Evolutionary conservation across 2,329 filamentous ascomycete species (phyloP).

Genomic region (Thelonectria olida): DNA sequence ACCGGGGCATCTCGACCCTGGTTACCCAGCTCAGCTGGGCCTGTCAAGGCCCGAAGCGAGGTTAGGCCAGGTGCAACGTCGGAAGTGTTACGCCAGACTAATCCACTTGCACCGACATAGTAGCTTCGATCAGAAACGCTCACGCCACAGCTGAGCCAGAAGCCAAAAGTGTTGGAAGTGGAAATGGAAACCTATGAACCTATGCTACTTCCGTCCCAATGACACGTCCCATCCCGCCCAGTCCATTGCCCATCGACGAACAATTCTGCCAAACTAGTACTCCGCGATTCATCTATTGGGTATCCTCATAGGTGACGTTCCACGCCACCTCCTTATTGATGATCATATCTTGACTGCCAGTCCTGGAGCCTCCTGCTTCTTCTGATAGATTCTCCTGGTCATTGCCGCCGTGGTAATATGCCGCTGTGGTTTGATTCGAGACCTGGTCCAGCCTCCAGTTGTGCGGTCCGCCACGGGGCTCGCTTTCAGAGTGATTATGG

Average conservation of each 20-base stretch:
- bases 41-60: background rate
- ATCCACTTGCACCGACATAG: background rate
- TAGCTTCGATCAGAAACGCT: conserved; percentile 3
- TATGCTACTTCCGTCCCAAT: too few relatives aligned
- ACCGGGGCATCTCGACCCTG: conserved; percentile 1
- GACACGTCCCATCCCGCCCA: too few relatives aligned
- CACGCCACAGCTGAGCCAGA: background rate
- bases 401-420: background rate
- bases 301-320: conserved; percentile 25
- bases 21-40: conserved; percentile 3
- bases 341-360: conserved; percentile 35
- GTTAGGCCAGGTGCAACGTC: background rate
- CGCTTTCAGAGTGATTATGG: too few relatives aligned
- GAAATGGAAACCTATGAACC: too few relatives aligned
- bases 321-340: conserved; percentile 30
- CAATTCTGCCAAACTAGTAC: background rate
- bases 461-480: conserved; percentile 12
- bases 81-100: background rate
- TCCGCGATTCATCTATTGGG: background rate
- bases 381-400: conserved; percentile 22
- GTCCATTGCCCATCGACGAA: too few relatives aligned
- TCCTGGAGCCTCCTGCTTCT: conserved; percentile 20
- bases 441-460: conserved; percentile 28
- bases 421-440: conserved; percentile 1
- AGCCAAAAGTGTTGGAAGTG: background rate